phyloP scores from a whole-genome alignment of 495 filamentous ascomycete species.

The Daldinia concentrica region DNA sequence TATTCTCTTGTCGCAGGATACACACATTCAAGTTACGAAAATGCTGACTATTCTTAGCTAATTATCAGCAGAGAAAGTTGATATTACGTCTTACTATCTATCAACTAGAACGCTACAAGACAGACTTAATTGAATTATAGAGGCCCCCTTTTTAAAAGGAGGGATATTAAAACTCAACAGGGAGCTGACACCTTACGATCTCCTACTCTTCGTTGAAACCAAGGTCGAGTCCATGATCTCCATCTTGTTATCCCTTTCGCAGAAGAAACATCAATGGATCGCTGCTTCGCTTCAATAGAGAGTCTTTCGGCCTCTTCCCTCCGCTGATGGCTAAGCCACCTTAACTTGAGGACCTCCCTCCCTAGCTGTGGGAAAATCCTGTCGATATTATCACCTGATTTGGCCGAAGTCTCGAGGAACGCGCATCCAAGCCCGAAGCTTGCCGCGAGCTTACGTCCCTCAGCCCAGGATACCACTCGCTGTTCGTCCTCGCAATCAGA shows the following conservation, averaged over 20 bases:
- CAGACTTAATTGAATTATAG: not conserved
- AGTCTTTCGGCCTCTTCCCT: slow-evolving; percentile 33
- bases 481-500: slow-evolving; percentile 41
- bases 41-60: not conserved
- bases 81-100: not conserved
- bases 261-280: slow-evolving; percentile 13
- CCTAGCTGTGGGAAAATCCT: slow-evolving; percentile 46
- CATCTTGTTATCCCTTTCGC: slow-evolving; percentile 29
- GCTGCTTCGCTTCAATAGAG: not conserved
- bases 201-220: slow-evolving; percentile 30
- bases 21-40: not conserved
- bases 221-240: slow-evolving; percentile 37
- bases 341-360: slow-evolving; percentile 44
- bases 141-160: not conserved
- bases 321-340: slow-evolving; percentile 39
- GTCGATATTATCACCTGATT: slow-evolving; percentile 51
- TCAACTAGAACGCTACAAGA: not conserved
- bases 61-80: not conserved
- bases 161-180: slow-evolving; percentile 8
- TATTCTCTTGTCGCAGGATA: not conserved
- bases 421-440: slow-evolving; percentile 33
- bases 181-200: slow-evolving; percentile 17
- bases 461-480: slow-evolving; percentile 43
- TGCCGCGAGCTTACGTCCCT: slow-evolving; percentile 42
- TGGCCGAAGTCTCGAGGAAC: slow-evolving; percentile 53